A percentile compares a stretch with the other conserved stretches of the same genome.
These are phyloP conservation scores for Tricholoma sp. DNA, from an alignment of 768 basidiomycete genomes.

Conservation along the genomic window DNA sequence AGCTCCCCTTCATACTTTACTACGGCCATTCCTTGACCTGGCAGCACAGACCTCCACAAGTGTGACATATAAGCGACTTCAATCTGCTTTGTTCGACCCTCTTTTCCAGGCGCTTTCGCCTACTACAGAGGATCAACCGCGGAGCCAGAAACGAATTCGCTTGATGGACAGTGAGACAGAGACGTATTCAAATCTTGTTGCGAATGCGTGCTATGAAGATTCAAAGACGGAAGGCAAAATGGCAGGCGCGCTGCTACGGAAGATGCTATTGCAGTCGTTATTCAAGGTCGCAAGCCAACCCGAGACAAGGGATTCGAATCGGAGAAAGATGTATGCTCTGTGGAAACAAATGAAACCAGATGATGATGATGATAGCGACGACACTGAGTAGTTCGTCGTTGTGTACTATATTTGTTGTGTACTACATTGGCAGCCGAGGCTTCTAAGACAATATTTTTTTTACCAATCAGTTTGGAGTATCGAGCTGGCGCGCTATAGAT, in stretches of 20 bases:
- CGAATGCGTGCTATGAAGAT: slow-evolving; percentile 48
- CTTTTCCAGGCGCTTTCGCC: slow-evolving; percentile 51
- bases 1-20: slow-evolving; percentile 32
- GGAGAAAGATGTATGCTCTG: slow-evolving; percentile 77
- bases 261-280: slow-evolving; percentile 52
- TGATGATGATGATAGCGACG: slow-evolving; percentile 18
- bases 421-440: slow-evolving; percentile 11
- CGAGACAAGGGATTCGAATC: slow-evolving; percentile 72
- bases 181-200: slow-evolving; percentile 40
- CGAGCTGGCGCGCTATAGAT: too few species aligned
- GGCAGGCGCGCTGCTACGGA: slow-evolving; percentile 35
- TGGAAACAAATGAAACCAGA: slow-evolving; percentile 65
- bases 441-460: slow-evolving; percentile 1
- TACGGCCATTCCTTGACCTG: slow-evolving; percentile 68
- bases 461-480: too few species aligned
- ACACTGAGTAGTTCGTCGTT: slow-evolving; percentile 10
- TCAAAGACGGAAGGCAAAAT: slow-evolving; percentile 35
- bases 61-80: slow-evolving; percentile 69
- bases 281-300: slow-evolving; percentile 73
- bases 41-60: slow-evolving; percentile 62
- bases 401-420: slow-evolving; percentile 1
- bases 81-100: slow-evolving; percentile 64
- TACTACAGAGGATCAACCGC: slow-evolving; percentile 35
- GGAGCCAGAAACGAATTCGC: slow-evolving; percentile 39
- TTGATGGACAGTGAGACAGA: slow-evolving; percentile 21